Base-by-base conservation (phyloP, 768 basidiomycete genomes). In the Boletus coccyginus region DNA sequence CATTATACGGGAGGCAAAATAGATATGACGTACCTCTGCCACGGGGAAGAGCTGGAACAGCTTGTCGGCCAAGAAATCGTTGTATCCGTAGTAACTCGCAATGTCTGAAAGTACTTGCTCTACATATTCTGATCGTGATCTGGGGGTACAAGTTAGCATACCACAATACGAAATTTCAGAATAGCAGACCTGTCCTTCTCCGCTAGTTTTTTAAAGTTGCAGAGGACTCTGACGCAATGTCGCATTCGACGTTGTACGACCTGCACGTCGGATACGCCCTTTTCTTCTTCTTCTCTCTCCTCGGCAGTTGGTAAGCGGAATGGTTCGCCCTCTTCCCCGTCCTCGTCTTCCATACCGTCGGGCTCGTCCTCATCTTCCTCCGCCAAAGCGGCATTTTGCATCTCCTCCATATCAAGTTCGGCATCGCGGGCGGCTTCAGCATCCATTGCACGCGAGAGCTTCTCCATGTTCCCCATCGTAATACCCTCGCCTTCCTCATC, bases 81-180 rank as follows among this genome's bases (percentile, higher is more conserved):
- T 98, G 76, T 99, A 99, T 31, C 97, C 97, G 68, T 98, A 98
- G 75, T 99, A 98, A 66, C 83, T 94, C 27, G 87, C 87, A 62
- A 98, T 94, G 64, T 99, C 97, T 29, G 85, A 77, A 12, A 94
- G 75, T 46, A 99, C 76, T 70, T 98, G 96, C 41, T 88, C 85
- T 32, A 89, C 81, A 61, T 98, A 95, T 66, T 99, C 96, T 35
- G 92, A 84, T 33, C 97, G 82, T 57, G 92, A 83, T 61, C 96
- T 97, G 66, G 17, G 21, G 32, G 49, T 42, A 50, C 21, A 13
- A 42, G 36, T 58, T 36, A 60, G 53, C n/a, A 49, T n/a, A 19
- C n/a, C 8, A 56, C 56, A 32, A 21, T 8, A 60, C 36, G 41
- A 49, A 13, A 9, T 40, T 52, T 11, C 48, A 27, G 57, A 54